Conservation (phyloP, 2,329 filamentous ascomycete species). For the Claviceps cyperi region DNA sequence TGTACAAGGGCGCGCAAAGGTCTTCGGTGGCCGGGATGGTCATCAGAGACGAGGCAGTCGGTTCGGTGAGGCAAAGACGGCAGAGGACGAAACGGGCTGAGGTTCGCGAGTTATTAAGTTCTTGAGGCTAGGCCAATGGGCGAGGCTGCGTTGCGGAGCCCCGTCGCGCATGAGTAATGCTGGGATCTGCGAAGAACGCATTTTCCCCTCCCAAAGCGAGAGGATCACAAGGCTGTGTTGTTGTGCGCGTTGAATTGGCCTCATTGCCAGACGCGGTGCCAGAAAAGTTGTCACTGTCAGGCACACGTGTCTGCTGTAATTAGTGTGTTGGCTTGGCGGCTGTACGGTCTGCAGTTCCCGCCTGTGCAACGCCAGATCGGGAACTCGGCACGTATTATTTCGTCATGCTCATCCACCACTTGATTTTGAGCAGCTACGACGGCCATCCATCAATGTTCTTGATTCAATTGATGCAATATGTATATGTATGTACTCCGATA, state of each 20-base stretch:
- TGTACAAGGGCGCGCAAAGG: too few species aligned
- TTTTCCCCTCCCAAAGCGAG: background rate
- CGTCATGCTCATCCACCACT: background rate
- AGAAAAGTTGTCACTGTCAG: too few species aligned
- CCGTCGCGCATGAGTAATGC: background rate
- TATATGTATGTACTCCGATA: too few species aligned
- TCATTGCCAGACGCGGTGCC: too few species aligned
- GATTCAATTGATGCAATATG: too few species aligned
- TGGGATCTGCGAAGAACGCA: background rate
- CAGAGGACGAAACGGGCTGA: background rate
- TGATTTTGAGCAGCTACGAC: too few species aligned
- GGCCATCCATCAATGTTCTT: too few species aligned
- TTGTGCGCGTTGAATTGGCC: background rate
- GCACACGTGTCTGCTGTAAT: too few species aligned
- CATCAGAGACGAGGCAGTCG: background rate
- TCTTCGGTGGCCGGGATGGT: background rate
- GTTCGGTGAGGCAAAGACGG: background rate
- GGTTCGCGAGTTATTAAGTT: too few species aligned
- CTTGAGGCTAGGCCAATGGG: background rate
- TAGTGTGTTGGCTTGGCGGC: too few species aligned
- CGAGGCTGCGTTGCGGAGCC: background rate
- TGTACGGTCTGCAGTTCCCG: background rate
- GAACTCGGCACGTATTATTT: slow-evolving; percentile 1
- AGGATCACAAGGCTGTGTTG: background rate
- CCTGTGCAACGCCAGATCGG: slow-evolving; percentile 1